Percentiles rank a stretch among this genome's conserved stretches.
phyloP scores from a whole-genome alignment of 78 protist genomes.

The Dictyostelium firmibasis region DNA sequence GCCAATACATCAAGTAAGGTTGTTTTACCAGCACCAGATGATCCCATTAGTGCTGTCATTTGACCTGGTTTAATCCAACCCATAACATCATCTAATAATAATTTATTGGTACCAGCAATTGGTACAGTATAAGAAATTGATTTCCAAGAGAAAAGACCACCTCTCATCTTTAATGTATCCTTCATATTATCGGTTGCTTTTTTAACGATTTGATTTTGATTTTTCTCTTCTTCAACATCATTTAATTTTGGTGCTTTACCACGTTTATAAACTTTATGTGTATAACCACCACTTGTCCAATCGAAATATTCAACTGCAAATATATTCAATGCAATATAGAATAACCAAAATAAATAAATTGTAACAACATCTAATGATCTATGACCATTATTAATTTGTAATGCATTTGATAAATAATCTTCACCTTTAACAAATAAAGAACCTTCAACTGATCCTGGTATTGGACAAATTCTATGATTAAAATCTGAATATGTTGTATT shows the following conservation, averaged over 20 bases:
- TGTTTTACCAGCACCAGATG: slow-evolving; percentile 88
- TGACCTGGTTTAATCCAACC: slow-evolving; percentile 80
- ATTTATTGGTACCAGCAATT: slow-evolving; percentile 20
- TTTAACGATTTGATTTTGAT: slow-evolving; percentile 48
- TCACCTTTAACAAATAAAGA: not conserved
- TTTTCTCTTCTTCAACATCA: slow-evolving; percentile 69
- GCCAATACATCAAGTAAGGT: slow-evolving; percentile 91
- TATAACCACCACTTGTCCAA: slow-evolving; percentile 77
- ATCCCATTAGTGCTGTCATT: slow-evolving; percentile 88
- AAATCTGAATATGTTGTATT: not conserved
- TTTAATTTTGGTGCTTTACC: slow-evolving; percentile 78
- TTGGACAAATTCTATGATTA: slow-evolving; percentile 25
- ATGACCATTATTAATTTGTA: not conserved
- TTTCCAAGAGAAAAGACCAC: slow-evolving; percentile 72
- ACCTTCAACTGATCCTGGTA: slow-evolving; percentile 19
- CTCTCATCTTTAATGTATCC: slow-evolving; percentile 31
- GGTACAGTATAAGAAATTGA: slow-evolving; percentile 71
- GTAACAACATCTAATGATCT: slow-evolving; percentile 10
- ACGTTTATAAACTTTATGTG: slow-evolving; percentile 69
- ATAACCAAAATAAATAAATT: slow-evolving; percentile 40
- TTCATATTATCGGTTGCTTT: slow-evolving; percentile 76
- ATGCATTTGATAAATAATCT: not conserved
- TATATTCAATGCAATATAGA: slow-evolving; percentile 27
- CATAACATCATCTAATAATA: slow-evolving; percentile 41
- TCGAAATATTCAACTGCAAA: slow-evolving; percentile 55